Evolutionary conservation across 2,329 filamentous ascomycete species (phyloP).

Genomic region (Lachnellula hyalina): DNA sequence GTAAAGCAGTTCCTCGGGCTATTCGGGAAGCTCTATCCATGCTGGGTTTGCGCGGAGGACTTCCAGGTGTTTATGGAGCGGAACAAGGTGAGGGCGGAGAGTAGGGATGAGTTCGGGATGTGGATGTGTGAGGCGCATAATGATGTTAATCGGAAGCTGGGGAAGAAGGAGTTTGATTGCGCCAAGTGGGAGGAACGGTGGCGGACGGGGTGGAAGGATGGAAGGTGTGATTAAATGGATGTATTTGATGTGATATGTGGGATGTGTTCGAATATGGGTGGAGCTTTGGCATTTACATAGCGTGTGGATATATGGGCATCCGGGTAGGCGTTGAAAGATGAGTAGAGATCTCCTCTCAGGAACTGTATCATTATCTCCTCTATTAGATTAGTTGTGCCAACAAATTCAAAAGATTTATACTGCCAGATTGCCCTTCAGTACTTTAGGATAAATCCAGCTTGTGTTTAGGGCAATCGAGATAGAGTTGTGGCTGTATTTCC

Average conservation of each 20-base stretch:
- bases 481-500: no score
- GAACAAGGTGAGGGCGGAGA: conserved; percentile 51
- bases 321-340: neutral
- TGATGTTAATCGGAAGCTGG: conserved; percentile 81
- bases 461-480: no score
- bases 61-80: conserved; percentile 76
- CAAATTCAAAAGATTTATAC: no score
- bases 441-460: no score
- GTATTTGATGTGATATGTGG: neutral
- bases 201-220: conserved; percentile 80
- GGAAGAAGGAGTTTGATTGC: conserved; percentile 90
- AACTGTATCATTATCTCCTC: neutral
- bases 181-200: conserved; percentile 87
- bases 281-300: neutral
- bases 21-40: conserved; percentile 87
- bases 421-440: no score
- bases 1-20: conserved; percentile 71
- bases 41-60: conserved; percentile 91
- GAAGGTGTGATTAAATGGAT: conserved; percentile 47
- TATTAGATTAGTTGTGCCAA: neutral
- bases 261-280: neutral
- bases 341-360: conserved; percentile 3
- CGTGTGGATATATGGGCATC: neutral
- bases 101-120: conserved; percentile 64
- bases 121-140: conserved; percentile 88